Base-by-base conservation (phyloP, 2,329 filamentous ascomycete genomes). In the Pseudogymnoascus sp. region DNA sequence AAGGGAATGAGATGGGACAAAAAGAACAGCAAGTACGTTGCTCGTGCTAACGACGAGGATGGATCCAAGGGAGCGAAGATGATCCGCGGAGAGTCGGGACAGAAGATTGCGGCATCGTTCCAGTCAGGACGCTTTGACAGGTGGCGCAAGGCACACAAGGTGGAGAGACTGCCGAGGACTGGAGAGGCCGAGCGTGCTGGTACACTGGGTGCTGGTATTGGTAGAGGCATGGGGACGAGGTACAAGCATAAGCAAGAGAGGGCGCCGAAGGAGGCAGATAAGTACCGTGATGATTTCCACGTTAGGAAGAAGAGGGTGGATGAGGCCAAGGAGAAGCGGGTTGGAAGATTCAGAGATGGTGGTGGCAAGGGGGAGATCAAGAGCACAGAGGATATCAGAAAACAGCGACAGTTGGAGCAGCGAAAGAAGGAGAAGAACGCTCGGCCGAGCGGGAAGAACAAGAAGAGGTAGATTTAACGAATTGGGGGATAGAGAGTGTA, bases 21-120 rank as follows among this genome's bases (percentile, higher is more conserved):
- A 78, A 96, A 96, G 75, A 84, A 86, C 70, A 95, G 90, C 76
- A 97, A 97, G 76, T 99, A 97, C 76, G 93, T 99, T 35, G 81
- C 90, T 11, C 85, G 90, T 35, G 86, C 86, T 68, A 97, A 99
- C 79, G 94, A 99, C 76, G 90, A 96, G 68, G 95, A 99, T 76
- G 94, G 94, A 38, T 95, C 84, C 68, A 87, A 86, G 70, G 82
- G 82, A 57, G 73, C 76, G 63, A 82, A 81, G 70, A 87, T 97
- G 77, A 87, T 97, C 61, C 82, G 84, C 64, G 92, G 94, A 69
- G 94, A 99, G 77, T 90, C 85, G 70, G 94, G 94, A 60, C 90
- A 93, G 78, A 97, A 97, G 79, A 97, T 99, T 68, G 91, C 94
- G 1, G 91, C 94, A 50, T 88, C 82, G 63, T 97, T 99, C 83